These are phyloP conservation scores for Trichocomaceae sp. DNA, from an alignment of 2,329 filamentous ascomycete species.

Conservation along the genomic window DNA sequence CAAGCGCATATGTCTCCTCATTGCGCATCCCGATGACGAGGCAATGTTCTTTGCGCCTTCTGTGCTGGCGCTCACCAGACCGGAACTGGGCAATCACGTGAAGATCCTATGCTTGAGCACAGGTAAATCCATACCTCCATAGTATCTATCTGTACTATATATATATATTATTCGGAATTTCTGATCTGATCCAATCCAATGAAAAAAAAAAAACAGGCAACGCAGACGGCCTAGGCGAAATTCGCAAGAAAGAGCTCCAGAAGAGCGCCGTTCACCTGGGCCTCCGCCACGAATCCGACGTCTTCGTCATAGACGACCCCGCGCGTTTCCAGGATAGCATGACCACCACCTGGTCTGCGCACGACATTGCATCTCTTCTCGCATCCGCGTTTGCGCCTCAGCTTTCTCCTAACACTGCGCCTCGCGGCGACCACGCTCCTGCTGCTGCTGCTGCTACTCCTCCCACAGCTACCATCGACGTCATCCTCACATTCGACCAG, in stretches of 20 bases:
- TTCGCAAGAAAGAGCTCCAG: conserved; percentile 73
- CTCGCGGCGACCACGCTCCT: conserved; percentile 22
- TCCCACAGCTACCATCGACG: conserved; percentile 60
- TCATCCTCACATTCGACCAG: conserved; percentile 84
- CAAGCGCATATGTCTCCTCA: conserved; percentile 85
- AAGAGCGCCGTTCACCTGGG: conserved; percentile 74
- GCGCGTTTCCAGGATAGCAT: conserved; percentile 82
- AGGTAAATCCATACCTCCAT: too few relatives aligned
- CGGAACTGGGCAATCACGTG: conserved; percentile 77
- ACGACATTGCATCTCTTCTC: conserved; percentile 64
- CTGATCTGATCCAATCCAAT: background rate
- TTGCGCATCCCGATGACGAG: conserved; percentile 96
- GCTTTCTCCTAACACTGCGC: conserved; percentile 33
- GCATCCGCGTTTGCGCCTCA: conserved; percentile 67
- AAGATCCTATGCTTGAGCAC: conserved; percentile 91
- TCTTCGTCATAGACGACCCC: conserved; percentile 75
- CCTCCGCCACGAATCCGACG: conserved; percentile 65
- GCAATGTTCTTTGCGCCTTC: conserved; percentile 98
- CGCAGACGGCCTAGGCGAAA: conserved; percentile 78
- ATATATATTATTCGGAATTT: too few relatives aligned
- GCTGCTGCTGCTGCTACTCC: too few relatives aligned
- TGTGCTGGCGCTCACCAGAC: conserved; percentile 72
- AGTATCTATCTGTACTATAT: too few relatives aligned
- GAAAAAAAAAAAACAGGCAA: conserved; percentile 52
- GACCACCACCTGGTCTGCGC: conserved; percentile 67